Conservation (phyloP, 768 basidiomycete species). For the Phanerochaete sordida region DNA sequence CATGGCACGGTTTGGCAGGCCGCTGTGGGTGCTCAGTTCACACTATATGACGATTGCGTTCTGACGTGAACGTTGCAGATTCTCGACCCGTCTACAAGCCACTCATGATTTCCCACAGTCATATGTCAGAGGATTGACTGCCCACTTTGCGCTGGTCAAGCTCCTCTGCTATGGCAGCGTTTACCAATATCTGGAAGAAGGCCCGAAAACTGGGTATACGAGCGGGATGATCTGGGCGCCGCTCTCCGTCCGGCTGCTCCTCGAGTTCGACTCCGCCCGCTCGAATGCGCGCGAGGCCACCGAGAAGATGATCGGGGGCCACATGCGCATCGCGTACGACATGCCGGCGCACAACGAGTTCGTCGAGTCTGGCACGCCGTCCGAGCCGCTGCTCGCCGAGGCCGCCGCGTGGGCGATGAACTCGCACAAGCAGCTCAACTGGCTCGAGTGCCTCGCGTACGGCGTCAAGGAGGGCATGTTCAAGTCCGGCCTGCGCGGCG, state of each 20-base stretch:
- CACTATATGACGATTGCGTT: too few species aligned
- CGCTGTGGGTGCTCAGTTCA: not conserved
- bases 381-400: conserved; percentile 34
- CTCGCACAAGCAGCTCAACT: not conserved
- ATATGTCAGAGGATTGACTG: not conserved
- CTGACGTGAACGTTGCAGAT: not conserved
- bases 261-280: not conserved
- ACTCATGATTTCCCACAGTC: not conserved
- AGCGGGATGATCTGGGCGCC: not conserved
- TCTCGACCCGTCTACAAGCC: not conserved
- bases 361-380: conserved; percentile 28
- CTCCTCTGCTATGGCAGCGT: not conserved
- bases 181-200: too few species aligned
- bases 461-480: conserved; percentile 13
- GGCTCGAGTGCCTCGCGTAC: not conserved
- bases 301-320: conserved; percentile 20
- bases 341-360: conserved; percentile 23
- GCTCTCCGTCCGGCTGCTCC: not conserved
- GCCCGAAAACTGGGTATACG: too few species aligned
- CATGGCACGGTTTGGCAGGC: not conserved
- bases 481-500: conserved; percentile 21
- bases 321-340: conserved; percentile 27
- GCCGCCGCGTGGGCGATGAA: conserved; percentile 19
- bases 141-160: not conserved
- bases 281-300: not conserved